Evolutionary conservation across 441 rosid species (phyloP).

Genomic region (Theobroma grandiflorum): DNA sequence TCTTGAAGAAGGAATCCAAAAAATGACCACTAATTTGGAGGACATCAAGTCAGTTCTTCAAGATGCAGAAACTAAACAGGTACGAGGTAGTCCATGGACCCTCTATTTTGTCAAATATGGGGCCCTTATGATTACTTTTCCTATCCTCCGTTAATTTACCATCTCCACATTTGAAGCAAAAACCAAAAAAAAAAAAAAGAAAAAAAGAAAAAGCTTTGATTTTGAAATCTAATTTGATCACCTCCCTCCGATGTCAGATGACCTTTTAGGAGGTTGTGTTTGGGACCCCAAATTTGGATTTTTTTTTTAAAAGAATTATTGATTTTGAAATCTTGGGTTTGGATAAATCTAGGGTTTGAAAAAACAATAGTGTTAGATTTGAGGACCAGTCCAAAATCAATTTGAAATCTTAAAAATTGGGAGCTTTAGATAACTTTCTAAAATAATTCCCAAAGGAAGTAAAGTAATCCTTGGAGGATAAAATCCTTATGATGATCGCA

Average conservation of each 20-base stretch:
- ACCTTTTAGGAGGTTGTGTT: not conserved
- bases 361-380: not conserved
- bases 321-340: not conserved
- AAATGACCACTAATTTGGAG: not conserved
- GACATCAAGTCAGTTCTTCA: not conserved
- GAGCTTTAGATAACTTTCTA: too few relatives aligned
- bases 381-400: not conserved
- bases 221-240: not conserved
- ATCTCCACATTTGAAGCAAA: too few relatives aligned
- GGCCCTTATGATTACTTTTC: not conserved
- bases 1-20: conserved; percentile 4
- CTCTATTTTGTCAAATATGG: not conserved
- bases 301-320: not conserved
- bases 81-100: not conserved
- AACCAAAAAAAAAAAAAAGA: not conserved
- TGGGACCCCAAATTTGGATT: not conserved
- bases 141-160: too few relatives aligned
- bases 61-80: conserved; percentile 15
- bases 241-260: not conserved
- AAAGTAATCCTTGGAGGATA: too few relatives aligned
- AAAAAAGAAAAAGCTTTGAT: not conserved
- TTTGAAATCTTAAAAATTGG: not conserved
- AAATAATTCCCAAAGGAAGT: not conserved
- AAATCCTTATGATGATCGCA: not conserved
- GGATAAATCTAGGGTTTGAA: not conserved